Base-by-base conservation (phyloP, 768 basidiomycete genomes). In the Pleurotus pulmonarius region DNA sequence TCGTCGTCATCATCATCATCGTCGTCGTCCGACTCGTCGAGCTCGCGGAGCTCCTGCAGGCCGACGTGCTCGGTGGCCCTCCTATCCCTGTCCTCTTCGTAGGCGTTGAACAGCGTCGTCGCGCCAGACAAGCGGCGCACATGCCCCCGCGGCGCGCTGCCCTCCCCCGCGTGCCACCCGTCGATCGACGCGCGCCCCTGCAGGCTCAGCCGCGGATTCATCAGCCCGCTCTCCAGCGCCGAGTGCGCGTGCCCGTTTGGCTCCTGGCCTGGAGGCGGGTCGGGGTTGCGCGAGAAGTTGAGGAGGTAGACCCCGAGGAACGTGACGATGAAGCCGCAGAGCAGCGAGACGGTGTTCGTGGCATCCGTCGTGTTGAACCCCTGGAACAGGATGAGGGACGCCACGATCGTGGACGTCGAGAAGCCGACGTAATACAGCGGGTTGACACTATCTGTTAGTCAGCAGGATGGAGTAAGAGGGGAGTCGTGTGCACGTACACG, bases 401-500 rank as follows among this genome's bases (percentile, higher is more conserved):
- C 94, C 43, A 97, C 78, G 66, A 96, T 89, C 46, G 95, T 98
- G 4, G 89, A 88, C 2, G 91, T 90, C 15, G 93, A 92, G 75
- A 99, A 99, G 69, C 92, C 88, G 70, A 98, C 96, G 66, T 94
- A 98, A 73, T 98, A 98, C 78, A 97, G 89, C 0, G 95, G 96
- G 69, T 98, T 98, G 51, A 98, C 95, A 48, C 94, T 96, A 20
- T 26, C 15, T 20, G 39, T 59, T 8, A 26, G 45, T 29, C 38
- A 40, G 18, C 47, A 40, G 39, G 29, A 39, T 16, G 39, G 49
- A 8, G 4, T 11, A 9, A 58, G 49, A 49, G 8, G 24, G 12
- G 13, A 45, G 5, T 45, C 37, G 1, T 22, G 41, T 5, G 29
- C 12, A 80, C 92, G 61, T 81, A 96, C 94, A 98, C 92, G 67